Percentiles rank a stretch among this genome's conserved stretches.
Evolutionary conservation across 805 yeast genomes (phyloP).

Genomic region (Kodamaea neixiangensis): DNA sequence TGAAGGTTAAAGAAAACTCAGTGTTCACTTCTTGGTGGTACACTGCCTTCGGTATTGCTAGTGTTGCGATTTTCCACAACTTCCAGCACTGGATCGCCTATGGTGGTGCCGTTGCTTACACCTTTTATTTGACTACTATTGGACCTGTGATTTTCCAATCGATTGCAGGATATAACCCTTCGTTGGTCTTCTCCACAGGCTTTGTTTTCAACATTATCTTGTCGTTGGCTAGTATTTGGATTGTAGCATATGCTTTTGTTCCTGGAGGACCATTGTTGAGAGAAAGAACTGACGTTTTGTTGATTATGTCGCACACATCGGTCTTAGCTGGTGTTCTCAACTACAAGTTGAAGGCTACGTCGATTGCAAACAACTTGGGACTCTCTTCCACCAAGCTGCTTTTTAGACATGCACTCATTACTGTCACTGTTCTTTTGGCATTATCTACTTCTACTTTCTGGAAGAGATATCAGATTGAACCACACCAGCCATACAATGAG

Average conservation of each 20-base stretch:
- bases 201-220: constrained; percentile 54
- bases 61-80: constrained; percentile 51
- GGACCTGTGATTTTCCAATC: constrained; percentile 63
- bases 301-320: constrained; percentile 54
- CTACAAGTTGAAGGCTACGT: constrained; percentile 28
- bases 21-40: constrained; percentile 28
- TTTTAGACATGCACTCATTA: constrained; percentile 26
- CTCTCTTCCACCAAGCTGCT: constrained; percentile 18
- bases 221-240: constrained; percentile 88
- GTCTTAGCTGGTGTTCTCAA: constrained; percentile 55
- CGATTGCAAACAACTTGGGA: neutral
- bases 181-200: constrained; percentile 51
- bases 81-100: constrained; percentile 72
- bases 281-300: constrained; percentile 81
- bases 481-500: constrained; percentile 53
- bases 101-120: constrained; percentile 65
- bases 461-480: constrained; percentile 61
- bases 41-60: constrained; percentile 45
- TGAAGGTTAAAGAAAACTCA: constrained; percentile 25
- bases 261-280: constrained; percentile 89
- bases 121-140: constrained; percentile 62
- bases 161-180: constrained; percentile 56
- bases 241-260: constrained; percentile 97
- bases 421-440: constrained; percentile 48
- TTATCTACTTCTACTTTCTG: constrained; percentile 57